Conservation (phyloP, 495 filamentous ascomycete genomes). For the Podospora didyma region DNA sequence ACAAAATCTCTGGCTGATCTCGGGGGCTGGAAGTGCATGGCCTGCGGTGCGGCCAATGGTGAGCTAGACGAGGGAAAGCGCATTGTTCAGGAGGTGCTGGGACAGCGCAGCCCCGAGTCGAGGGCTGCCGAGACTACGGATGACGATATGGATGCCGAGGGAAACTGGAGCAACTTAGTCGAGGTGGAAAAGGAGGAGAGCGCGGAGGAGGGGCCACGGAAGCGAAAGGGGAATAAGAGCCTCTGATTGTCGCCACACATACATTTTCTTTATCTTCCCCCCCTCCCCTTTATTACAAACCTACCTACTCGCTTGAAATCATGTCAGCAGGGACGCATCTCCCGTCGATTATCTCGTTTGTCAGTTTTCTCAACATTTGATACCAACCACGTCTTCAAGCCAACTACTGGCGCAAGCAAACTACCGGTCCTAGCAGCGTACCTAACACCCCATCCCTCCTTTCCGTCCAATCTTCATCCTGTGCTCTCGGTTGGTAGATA, state of each 20-base stretch:
- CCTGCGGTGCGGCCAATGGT: conserved; percentile 82
- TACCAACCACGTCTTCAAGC: too few species aligned
- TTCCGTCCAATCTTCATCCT: too few species aligned
- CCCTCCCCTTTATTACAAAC: too few species aligned
- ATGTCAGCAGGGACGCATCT: too few species aligned
- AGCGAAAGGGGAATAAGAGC: conserved; percentile 10
- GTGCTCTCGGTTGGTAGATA: too few species aligned
- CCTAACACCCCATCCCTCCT: too few species aligned
- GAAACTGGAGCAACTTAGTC: conserved; percentile 16
- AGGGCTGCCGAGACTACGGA: conserved; percentile 16
- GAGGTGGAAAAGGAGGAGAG: conserved; percentile 28
- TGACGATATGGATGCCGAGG: conserved; percentile 31
- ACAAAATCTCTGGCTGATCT: conserved; percentile 72
- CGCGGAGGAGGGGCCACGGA: neutral
- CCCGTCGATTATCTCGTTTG: too few species aligned
- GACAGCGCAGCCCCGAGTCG: conserved; percentile 1
- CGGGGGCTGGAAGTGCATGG: conserved; percentile 83
- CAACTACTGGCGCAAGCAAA: too few species aligned
- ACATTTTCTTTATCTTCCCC: neutral
- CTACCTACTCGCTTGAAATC: too few species aligned
- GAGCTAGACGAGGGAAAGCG: conserved; percentile 64
- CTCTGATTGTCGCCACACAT: neutral
- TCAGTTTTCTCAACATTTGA: too few species aligned
- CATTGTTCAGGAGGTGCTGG: conserved; percentile 49
- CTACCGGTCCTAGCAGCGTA: too few species aligned